Evolutionary conservation across 352 stramenopile genomes (phyloP), one percentile per base, ranked within the genome.

Genomic region (Blastocystis sp.): DNA sequence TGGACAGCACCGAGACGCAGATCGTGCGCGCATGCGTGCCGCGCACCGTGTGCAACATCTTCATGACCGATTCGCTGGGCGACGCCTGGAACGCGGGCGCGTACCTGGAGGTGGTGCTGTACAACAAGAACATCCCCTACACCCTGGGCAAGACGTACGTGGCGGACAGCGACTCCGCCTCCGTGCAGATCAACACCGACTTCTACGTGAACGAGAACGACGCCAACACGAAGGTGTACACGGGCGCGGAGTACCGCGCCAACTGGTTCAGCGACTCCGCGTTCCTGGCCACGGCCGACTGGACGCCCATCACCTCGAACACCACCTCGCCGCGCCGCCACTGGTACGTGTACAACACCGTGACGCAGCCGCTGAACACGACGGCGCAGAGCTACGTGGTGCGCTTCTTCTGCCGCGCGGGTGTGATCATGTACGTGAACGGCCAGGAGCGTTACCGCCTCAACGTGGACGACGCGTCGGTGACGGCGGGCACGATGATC

Each of bases 361-460:
- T 66, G 2, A 62, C 28, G 19, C 38, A 53, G 21, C 74, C 74
- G 9, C 38, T 59, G 14, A 62, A 45, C 14, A 70, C 21, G 23
- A 69, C n/a, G 21, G 65, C 40, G 14, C 38, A 48, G 14, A 41
- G 52, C 3, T 84, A 84, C 40, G 40, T 53, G 21, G 74, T 84
- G 21, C 52, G 60, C 34, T 84, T 84, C 74, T 84, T 53, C 53
- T 84, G 74, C 61, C 74, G 74, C 28, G 78, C 67, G 34, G 78
- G 78, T 78, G 67, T 61, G 10, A 38, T 74, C 7, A 23, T 79
- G 48, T 88, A 88, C 45, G 23, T 88, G 1, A 88, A 88, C 45
- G 78, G 78, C 23, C 34, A 41, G 64, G 78, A 88, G 40, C 3
- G 28, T 11, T 84, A 84, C 38, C 56, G 53, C 21, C n/a, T 84